Evolutionary conservation across 2,329 filamentous ascomycete genomes (phyloP), one percentile per base, ranked within the genome.

Genomic region (Alternaria consortialis): DNA sequence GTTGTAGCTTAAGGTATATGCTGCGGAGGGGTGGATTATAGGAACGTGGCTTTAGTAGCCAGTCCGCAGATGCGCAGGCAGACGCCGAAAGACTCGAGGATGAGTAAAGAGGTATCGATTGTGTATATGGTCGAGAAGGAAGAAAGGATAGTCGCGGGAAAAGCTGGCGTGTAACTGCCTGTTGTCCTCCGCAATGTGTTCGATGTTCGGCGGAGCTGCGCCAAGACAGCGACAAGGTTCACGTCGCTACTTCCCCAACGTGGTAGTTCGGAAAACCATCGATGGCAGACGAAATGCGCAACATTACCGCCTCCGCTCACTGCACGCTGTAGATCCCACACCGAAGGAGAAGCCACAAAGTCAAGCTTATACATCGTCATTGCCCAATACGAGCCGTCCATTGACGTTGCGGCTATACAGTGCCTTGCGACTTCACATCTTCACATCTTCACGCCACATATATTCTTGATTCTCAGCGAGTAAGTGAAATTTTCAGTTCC

Each of bases 21-120:
- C 68, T 60, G 70, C 65, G 64, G 69, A 74, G 74, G 73, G 71
- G 70, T 69, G 53, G 51, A 67, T 60, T 64, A 65, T 63, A 62
- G 51, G 73, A 77, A 79, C 77, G 77, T 78, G 77, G 76, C 77
- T 77, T 73, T 61, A 75, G 63, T 64, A 76, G 76, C 76, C 76
- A 74, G 76, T 75, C 74, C 60, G 57, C 61, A 58, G 42, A 59
- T 64, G 67, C 67, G 68, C 60, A 64, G 58, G 56, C 60, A 62
- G 51, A 42, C 48, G 56, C 37, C 52, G 42, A 53, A 36, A 51
- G 27, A 15, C n/a, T 15, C 39, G 32, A n/a, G 40, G 56, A 27
- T 31, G 48, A n/a, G 42, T 48, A 40, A 29, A 37, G 31, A 23
- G 59, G 39, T 34, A 43, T 25, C 23, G 46, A 20, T 46, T 31